These are phyloP conservation scores for Carex arenaria DNA, from an alignment of 202 grass and related monocot species.

Conservation along the genomic window DNA sequence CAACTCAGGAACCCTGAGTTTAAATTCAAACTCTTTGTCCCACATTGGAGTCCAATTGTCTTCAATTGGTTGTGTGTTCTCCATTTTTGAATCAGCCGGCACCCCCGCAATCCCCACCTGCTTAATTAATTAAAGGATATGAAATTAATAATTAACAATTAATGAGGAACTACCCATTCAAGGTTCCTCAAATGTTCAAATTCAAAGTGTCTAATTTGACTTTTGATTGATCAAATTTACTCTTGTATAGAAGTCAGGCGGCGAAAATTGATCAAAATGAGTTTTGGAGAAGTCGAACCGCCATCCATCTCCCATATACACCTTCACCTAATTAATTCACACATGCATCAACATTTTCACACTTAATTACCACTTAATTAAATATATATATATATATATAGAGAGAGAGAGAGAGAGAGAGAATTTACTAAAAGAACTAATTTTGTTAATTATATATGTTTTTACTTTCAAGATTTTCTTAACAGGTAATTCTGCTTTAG, in stretches of 20 bases:
- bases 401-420: no score
- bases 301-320: slow-evolving; percentile 89
- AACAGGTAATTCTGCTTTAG: slow-evolving; percentile 26
- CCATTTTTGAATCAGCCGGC: slow-evolving; percentile 46
- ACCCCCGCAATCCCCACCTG: slow-evolving; percentile 77
- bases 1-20: slow-evolving; percentile 52
- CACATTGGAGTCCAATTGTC: slow-evolving; percentile 68
- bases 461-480: slow-evolving; percentile 71
- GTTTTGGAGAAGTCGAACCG: slow-evolving; percentile 53
- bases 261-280: slow-evolving; percentile 69
- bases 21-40: slow-evolving; percentile 60
- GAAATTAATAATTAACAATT: neutral
- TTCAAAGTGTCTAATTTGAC: neutral
- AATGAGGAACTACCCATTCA: neutral
- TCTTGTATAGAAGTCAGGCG: slow-evolving; percentile 76
- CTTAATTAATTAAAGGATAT: neutral
- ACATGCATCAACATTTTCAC: slow-evolving; percentile 6
- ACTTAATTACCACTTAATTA: neutral
- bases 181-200: neutral
- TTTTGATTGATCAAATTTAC: slow-evolving; percentile 24
- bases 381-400: no score
- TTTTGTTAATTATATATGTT: neutral
- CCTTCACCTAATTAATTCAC: slow-evolving; percentile 72
- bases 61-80: slow-evolving; percentile 37
- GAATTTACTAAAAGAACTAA: neutral